Percentiles rank a stretch among this genome's conserved stretches.
Evolutionary conservation across 225 moss, liverwort and hornwort species (phyloP).

Genomic region (Asterella californica): DNA sequence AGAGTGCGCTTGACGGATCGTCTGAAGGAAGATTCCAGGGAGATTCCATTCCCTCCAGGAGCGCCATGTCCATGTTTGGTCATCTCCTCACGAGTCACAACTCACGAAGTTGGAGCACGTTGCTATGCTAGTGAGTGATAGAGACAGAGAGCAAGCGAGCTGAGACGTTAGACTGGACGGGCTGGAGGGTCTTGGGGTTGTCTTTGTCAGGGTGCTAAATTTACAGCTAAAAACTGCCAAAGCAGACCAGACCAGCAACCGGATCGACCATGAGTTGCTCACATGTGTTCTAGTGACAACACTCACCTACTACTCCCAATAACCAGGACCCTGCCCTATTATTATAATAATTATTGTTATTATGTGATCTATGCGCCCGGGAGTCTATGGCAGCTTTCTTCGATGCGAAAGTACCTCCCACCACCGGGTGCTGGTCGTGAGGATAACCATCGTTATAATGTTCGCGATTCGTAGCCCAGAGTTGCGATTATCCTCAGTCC

Average conservation of each 20-base stretch:
- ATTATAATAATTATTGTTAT: too few species aligned
- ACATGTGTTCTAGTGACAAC: slow-evolving; percentile 10
- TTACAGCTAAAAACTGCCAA: background rate
- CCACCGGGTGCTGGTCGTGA: background rate
- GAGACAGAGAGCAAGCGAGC: background rate
- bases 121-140: background rate
- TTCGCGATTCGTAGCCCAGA: background rate
- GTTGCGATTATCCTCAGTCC: slow-evolving; percentile 10
- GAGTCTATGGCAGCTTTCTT: slow-evolving; percentile 13
- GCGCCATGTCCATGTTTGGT: background rate
- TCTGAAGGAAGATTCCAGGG: background rate
- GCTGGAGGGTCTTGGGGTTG: background rate
- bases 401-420: slow-evolving; percentile 3
- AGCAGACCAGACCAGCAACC: background rate
- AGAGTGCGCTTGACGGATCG: background rate
- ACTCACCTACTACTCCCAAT: slow-evolving; percentile 7
- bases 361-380: background rate
- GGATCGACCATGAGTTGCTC: slow-evolving; percentile 9
- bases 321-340: background rate
- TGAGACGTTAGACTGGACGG: background rate
- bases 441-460: slow-evolving; percentile 15
- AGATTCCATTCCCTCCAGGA: background rate
- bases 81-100: slow-evolving; percentile 1
- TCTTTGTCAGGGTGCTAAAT: background rate
- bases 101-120: slow-evolving; percentile 9